A percentile compares a stretch with the other conserved stretches of the same genome.
Evolutionary conservation across 768 basidiomycete species (phyloP).

Genomic region (Porphyrellus cyaneotinctus): DNA sequence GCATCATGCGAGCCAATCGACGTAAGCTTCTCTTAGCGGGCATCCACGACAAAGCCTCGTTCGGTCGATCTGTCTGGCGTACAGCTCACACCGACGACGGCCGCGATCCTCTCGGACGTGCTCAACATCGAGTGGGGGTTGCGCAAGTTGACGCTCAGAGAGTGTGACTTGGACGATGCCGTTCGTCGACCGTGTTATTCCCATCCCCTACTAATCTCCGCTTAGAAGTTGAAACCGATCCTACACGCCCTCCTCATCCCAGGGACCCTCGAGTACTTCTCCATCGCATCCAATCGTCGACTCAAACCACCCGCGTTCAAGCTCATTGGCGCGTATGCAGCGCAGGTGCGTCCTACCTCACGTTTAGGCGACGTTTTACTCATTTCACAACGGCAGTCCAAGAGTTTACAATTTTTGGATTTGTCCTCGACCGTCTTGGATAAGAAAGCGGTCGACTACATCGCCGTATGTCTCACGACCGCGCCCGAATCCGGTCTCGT

Average conservation of each 20-base stretch:
- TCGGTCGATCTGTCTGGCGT: slow-evolving; percentile 78
- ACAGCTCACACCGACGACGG: slow-evolving; percentile 63
- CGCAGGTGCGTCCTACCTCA: slow-evolving; percentile 46
- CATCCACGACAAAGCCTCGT: slow-evolving; percentile 54
- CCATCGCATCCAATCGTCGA: slow-evolving; percentile 80
- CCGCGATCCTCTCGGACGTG: slow-evolving; percentile 85
- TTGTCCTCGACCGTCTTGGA: slow-evolving; percentile 84
- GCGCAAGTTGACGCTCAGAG: slow-evolving; percentile 76
- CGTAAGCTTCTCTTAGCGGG: slow-evolving; percentile 37
- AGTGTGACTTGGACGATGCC: slow-evolving; percentile 82
- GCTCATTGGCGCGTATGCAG: slow-evolving; percentile 72
- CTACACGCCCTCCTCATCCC: slow-evolving; percentile 88
- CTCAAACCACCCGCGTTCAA: slow-evolving; percentile 76
- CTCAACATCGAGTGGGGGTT: slow-evolving; percentile 93
- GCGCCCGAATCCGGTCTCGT: slow-evolving; percentile 46
- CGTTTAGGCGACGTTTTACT: not conserved
- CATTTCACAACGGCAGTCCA: slow-evolving; percentile 47
- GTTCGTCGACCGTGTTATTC: slow-evolving; percentile 37
- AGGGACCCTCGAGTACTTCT: slow-evolving; percentile 73
- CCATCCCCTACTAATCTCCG: not conserved
- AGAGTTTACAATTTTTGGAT: slow-evolving; percentile 80
- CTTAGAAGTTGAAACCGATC: slow-evolving; percentile 79
- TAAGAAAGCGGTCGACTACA: slow-evolving; percentile 77
- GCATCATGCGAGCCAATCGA: not conserved
- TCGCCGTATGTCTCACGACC: slow-evolving; percentile 61